Evolutionary conservation across 2,329 filamentous ascomycete genomes (phyloP).

Genomic region (Pochonia chlamydosporia): DNA sequence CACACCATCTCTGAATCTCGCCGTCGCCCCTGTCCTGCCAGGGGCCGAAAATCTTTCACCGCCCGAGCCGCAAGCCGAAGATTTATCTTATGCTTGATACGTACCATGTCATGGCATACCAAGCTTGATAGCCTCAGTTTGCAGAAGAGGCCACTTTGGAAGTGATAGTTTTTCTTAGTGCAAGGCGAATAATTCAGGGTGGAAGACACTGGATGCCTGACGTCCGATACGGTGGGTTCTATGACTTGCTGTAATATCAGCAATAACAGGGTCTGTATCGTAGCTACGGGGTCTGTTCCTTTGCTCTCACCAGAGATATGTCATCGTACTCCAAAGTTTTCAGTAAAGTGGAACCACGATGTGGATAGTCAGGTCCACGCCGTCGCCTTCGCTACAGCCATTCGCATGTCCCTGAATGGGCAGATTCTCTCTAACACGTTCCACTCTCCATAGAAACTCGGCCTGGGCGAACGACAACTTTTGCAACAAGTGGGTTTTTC

Average conservation of each 20-base stretch:
- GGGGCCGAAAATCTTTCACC: constrained; percentile 2
- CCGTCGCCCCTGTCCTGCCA: neutral
- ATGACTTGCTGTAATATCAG: neutral
- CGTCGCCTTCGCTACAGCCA: neutral
- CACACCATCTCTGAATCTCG: neutral
- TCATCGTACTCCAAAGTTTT: constrained; percentile 6
- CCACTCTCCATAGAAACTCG: constrained; percentile 8
- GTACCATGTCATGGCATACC: neutral
- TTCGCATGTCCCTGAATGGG: neutral
- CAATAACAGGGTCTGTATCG: neutral
- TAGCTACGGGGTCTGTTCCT: neutral
- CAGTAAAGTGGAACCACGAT: constrained; percentile 13
- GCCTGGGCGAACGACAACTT: neutral
- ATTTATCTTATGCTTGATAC: neutral
- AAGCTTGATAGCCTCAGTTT: neutral
- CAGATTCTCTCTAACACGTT: neutral
- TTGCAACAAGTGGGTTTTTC: constrained; percentile 7
- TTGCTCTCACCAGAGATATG: constrained; percentile 8
- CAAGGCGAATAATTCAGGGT: neutral
- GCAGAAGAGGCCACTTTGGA: neutral
- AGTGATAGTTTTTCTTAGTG: neutral
- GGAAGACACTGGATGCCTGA: neutral
- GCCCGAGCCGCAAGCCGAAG: neutral
- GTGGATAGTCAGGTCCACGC: constrained; percentile 13
- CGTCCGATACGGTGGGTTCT: neutral